A percentile compares a stretch with the other conserved stretches of the same genome.
Conservation (phyloP, 352 stramenopile species). For the Globisporangium okanoganense region DNA sequence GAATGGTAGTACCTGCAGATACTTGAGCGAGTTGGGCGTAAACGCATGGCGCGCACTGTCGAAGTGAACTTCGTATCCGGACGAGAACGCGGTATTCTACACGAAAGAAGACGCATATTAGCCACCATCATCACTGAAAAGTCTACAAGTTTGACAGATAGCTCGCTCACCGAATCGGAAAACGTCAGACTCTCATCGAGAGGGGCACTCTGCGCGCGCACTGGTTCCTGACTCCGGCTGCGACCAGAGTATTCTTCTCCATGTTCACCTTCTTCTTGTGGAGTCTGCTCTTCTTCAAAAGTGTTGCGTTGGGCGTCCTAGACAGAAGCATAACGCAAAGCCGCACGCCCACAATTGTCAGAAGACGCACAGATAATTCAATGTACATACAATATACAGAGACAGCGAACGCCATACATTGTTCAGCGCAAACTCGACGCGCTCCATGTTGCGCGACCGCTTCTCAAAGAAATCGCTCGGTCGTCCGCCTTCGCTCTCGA, state of each 20-base stretch:
- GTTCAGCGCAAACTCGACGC: constrained; percentile 55
- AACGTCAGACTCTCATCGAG: constrained; percentile 18
- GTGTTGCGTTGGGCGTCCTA: background rate
- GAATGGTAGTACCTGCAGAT: constrained; percentile 53
- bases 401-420: constrained; percentile 1
- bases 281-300: background rate
- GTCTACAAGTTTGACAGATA: background rate
- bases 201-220: background rate
- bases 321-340: background rate
- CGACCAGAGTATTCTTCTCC: background rate
- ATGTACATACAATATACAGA: background rate
- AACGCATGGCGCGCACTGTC: constrained; percentile 42
- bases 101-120: background rate
- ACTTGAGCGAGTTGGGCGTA: constrained; percentile 69
- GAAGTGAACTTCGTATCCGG: constrained; percentile 66
- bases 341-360: background rate
- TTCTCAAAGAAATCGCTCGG: constrained; percentile 72
- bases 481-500: constrained; percentile 19
- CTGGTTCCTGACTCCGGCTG: background rate
- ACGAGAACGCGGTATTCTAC: constrained; percentile 55
- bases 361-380: too few species aligned
- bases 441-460: constrained; percentile 67
- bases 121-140: background rate
- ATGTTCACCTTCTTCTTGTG: background rate
- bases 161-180: constrained; percentile 26